Evolutionary conservation across 2,329 filamentous ascomycete genomes (phyloP).

Genomic region (Beauveria sp.): DNA sequence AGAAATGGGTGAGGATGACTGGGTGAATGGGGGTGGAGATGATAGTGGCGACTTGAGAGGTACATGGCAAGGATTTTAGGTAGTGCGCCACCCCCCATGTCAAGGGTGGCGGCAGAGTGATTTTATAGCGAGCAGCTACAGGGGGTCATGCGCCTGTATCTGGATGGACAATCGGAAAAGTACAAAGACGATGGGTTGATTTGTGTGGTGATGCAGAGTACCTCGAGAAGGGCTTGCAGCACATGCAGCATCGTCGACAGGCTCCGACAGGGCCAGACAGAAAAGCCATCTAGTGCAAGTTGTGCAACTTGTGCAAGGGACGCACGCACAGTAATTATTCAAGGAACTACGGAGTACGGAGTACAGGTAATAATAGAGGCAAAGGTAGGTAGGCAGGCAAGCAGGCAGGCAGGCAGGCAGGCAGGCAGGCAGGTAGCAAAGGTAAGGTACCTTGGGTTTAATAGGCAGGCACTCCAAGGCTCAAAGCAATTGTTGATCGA

Average conservation of each 20-base stretch:
- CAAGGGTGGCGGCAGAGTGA: slow-evolving; percentile 18
- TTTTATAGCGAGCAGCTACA: not conserved
- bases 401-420: too few species aligned
- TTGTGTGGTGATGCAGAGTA: not conserved
- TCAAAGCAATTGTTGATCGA: not conserved
- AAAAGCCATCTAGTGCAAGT: not conserved
- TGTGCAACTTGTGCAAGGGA: too few species aligned
- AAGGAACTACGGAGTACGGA: too few species aligned
- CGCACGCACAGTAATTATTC: too few species aligned
- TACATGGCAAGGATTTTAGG: slow-evolving; percentile 18
- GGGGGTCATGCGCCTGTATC: slow-evolving; percentile 1
- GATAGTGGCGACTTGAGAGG: slow-evolving; percentile 19
- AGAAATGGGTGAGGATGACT: not conserved
- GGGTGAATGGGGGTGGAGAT: not conserved
- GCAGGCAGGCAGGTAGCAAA: too few species aligned
- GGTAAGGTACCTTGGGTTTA: too few species aligned
- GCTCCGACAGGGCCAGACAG: not conserved
- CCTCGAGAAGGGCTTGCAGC: not conserved
- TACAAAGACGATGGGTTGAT: not conserved
- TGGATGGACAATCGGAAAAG: not conserved
- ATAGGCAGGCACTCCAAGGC: not conserved
- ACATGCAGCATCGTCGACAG: not conserved
- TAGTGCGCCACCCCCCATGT: slow-evolving; percentile 28
- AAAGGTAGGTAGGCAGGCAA: too few species aligned
- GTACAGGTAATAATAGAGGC: too few species aligned